These are phyloP conservation scores for Mortierella hygrophila DNA, from an alignment of 192 early-diverging fungal species.

Conservation along the genomic window DNA sequence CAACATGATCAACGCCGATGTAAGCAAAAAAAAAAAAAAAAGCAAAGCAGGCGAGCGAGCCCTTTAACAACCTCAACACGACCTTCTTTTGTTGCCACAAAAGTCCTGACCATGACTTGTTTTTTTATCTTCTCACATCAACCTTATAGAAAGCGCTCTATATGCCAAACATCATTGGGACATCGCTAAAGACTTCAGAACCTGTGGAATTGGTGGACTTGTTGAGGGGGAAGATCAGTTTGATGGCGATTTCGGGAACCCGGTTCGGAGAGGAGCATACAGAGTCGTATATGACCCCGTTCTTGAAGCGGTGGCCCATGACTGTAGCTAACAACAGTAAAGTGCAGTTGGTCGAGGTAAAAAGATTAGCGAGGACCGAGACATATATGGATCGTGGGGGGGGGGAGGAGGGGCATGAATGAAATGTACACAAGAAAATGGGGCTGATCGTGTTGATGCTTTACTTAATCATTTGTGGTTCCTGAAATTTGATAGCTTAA, in stretches of 20 bases:
- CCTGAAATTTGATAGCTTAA: slow-evolving; percentile 54
- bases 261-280: slow-evolving; percentile 67
- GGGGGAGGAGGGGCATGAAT: too few species aligned
- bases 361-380: neutral
- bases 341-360: slow-evolving; percentile 64
- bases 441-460: too few species aligned
- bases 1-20: slow-evolving; percentile 59
- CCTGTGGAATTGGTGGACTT: slow-evolving; percentile 57
- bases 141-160: slow-evolving; percentile 60
- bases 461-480: neutral
- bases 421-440: too few species aligned
- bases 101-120: neutral
- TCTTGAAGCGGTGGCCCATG: slow-evolving; percentile 54
- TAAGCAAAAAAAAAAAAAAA: too few species aligned
- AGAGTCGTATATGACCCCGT: slow-evolving; percentile 60
- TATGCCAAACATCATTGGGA: slow-evolving; percentile 67
- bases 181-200: slow-evolving; percentile 55
- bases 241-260: slow-evolving; percentile 64
- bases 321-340: slow-evolving; percentile 7
- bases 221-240: slow-evolving; percentile 56
- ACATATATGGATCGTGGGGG: too few species aligned
- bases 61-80: too few species aligned
- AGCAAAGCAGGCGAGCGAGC: neutral
- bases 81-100: too few species aligned
- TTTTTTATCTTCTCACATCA: neutral